phyloP scores from a whole-genome alignment of 805 yeast genomes.

The Suhomyces canberraensis region DNA sequence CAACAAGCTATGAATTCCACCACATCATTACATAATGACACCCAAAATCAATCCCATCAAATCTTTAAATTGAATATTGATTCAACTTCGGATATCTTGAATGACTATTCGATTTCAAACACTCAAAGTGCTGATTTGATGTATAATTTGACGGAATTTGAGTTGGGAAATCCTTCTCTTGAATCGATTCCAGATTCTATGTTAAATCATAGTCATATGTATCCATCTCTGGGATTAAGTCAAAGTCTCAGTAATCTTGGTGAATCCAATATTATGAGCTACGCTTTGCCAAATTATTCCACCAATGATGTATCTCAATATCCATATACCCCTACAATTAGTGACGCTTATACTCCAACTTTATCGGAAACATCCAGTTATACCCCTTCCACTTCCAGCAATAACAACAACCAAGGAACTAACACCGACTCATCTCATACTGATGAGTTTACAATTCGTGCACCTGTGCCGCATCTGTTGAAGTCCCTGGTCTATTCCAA shows the following conservation, averaged over 20 bases:
- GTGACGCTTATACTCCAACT: slow-evolving; percentile 18
- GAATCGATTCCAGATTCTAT: slow-evolving; percentile 27
- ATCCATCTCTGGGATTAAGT: slow-evolving; percentile 3
- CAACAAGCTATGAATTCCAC: slow-evolving; percentile 15
- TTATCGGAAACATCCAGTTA: slow-evolving; percentile 16
- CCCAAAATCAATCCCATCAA: slow-evolving; percentile 4
- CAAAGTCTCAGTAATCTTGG: not conserved
- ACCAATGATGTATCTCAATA: slow-evolving; percentile 10
- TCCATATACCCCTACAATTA: slow-evolving; percentile 16
- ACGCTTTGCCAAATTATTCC: slow-evolving; percentile 8
- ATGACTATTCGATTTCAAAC: slow-evolving; percentile 10
- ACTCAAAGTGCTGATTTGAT: slow-evolving; percentile 15
- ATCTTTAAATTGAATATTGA: slow-evolving; percentile 13
- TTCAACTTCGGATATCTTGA: slow-evolving; percentile 13
- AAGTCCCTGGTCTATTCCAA: slow-evolving; percentile 1
- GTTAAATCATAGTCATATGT: slow-evolving; percentile 7
- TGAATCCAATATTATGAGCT: not conserved
- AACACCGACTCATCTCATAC: not conserved
- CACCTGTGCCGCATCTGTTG: slow-evolving; percentile 8
- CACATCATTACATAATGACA: slow-evolving; percentile 10
- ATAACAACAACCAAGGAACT: slow-evolving; percentile 1
- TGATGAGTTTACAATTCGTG: slow-evolving; percentile 3
- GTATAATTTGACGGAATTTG: slow-evolving; percentile 23
- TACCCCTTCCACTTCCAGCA: slow-evolving; percentile 14
- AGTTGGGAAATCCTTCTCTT: slow-evolving; percentile 22